Percentiles rank a stretch among this genome's conserved stretches.
These are phyloP conservation scores for Pilobolus umbonatus DNA, from an alignment of 192 early-diverging fungal genomes.

Conservation along the genomic window DNA sequence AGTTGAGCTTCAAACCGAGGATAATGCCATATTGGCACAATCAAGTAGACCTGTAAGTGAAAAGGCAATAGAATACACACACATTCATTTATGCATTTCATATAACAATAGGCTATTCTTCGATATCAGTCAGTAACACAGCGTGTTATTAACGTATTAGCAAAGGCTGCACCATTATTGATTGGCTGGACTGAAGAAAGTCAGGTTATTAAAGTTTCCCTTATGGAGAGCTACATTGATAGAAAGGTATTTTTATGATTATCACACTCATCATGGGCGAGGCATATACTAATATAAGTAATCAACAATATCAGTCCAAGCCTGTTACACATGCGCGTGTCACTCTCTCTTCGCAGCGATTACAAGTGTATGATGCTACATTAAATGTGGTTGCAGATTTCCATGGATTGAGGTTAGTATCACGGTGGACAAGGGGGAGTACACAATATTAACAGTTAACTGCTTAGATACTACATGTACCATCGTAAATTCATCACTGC, in stretches of 20 bases:
- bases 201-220: constrained; percentile 13
- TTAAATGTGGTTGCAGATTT: constrained; percentile 55
- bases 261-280: neutral
- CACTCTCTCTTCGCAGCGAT: constrained; percentile 32
- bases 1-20: constrained; percentile 13
- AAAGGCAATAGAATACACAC: neutral
- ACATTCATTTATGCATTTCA: neutral
- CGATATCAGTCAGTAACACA: constrained; percentile 30
- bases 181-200: constrained; percentile 28
- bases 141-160: constrained; percentile 20
- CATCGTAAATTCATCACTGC: constrained; percentile 44
- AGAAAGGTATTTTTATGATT: constrained; percentile 10
- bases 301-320: neutral
- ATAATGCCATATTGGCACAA: constrained; percentile 6
- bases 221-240: constrained; percentile 30
- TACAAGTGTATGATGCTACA: constrained; percentile 46
- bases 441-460: no score
- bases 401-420: constrained; percentile 50
- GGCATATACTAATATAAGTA: neutral
- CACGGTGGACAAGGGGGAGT: neutral
- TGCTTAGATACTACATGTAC: constrained; percentile 48
- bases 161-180: constrained; percentile 25
- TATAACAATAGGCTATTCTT: constrained; percentile 21
- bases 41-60: constrained; percentile 21
- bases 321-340: constrained; percentile 45